phyloP scores from a whole-genome alignment of 805 yeast genomes.

The Candida ovalis region DNA sequence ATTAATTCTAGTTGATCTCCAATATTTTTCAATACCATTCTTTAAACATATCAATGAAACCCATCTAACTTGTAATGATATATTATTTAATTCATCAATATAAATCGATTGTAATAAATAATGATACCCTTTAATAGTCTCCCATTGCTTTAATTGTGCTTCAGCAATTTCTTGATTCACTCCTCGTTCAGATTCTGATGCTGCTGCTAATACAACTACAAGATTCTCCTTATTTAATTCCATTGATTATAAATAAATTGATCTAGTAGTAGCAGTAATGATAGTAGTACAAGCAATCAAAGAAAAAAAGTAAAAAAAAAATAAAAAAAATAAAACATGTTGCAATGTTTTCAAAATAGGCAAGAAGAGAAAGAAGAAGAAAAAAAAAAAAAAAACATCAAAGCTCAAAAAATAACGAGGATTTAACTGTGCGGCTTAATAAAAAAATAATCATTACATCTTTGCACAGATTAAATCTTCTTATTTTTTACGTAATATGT shows the following conservation, averaged over 20 bases:
- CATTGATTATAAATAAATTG: conserved; percentile 10
- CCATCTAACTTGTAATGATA: conserved; percentile 74
- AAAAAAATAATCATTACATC: not conserved
- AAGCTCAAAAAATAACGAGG: too few relatives aligned
- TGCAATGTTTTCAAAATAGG: not conserved
- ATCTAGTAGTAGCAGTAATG: not conserved
- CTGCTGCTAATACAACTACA: conserved; percentile 41
- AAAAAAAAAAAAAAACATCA: too few relatives aligned
- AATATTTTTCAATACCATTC: conserved; percentile 78
- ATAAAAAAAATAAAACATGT: not conserved
- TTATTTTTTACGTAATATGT: too few relatives aligned
- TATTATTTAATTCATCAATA: conserved; percentile 49
- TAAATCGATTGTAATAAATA: conserved; percentile 46
- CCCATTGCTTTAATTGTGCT: conserved; percentile 66
- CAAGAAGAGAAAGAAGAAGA: not conserved
- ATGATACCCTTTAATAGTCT: conserved; percentile 40
- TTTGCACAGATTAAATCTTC: not conserved
- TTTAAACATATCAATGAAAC: conserved; percentile 83
- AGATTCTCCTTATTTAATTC: conserved; percentile 27
- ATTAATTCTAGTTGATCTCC: conserved; percentile 66
- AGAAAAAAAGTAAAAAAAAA: too few relatives aligned
- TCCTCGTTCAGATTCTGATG: conserved; percentile 48
- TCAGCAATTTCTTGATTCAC: conserved; percentile 63
- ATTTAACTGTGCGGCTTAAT: too few relatives aligned
- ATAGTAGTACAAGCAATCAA: not conserved